Evolutionary conservation across 768 basidiomycete species (phyloP).

Genomic region (Serendipita vermifera): DNA sequence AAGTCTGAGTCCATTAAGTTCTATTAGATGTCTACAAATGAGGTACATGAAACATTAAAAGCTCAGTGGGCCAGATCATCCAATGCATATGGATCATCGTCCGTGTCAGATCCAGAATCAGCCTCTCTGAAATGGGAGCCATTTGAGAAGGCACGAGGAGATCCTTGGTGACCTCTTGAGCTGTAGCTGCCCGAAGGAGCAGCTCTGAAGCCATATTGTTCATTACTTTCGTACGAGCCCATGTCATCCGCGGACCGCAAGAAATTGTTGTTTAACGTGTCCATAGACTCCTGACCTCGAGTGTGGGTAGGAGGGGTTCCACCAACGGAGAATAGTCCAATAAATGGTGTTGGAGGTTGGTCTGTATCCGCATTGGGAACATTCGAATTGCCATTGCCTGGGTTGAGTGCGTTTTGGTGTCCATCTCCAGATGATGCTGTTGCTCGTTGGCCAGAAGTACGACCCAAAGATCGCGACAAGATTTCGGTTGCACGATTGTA

Average conservation of each 20-base stretch:
- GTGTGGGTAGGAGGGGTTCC: not conserved
- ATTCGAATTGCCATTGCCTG: not conserved
- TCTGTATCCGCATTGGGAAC: not conserved
- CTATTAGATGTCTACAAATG: too few relatives aligned
- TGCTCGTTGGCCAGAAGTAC: not conserved
- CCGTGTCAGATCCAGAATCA: conserved; percentile 2
- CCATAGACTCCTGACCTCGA: not conserved
- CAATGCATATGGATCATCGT: not conserved
- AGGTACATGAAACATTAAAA: too few relatives aligned
- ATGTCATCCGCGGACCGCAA: not conserved
- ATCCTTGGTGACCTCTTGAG: not conserved
- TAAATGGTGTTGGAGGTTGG: conserved; percentile 14
- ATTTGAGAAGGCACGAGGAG: not conserved
- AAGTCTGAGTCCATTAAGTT: too few relatives aligned
- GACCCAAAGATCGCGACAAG: conserved; percentile 17
- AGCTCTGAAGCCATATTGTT: not conserved
- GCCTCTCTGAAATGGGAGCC: not conserved
- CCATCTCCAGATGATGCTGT: not conserved
- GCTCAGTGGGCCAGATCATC: too few relatives aligned
- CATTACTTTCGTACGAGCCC: not conserved
- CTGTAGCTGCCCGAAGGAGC: not conserved
- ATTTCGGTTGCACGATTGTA: conserved; percentile 16
- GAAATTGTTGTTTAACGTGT: conserved; percentile 1
- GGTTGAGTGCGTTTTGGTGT: not conserved
- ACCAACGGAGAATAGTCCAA: conserved; percentile 13